A percentile compares a stretch with the other conserved stretches of the same genome.
phyloP scores from a whole-genome alignment of 345 rosid genomes.

The Durio zibethinus region DNA sequence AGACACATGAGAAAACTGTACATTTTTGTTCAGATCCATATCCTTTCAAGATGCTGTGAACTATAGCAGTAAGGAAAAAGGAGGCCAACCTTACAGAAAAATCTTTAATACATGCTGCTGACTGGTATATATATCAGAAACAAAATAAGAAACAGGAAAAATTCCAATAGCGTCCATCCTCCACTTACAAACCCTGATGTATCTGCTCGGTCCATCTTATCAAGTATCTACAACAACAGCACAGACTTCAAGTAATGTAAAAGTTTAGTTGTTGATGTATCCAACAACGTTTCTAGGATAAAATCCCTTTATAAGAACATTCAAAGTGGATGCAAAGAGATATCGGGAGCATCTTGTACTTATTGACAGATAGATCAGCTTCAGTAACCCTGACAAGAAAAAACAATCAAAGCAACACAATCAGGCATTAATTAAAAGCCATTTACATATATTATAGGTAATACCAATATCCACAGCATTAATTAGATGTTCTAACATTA shows the following conservation, averaged over 20 bases:
- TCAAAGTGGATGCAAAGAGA: slow-evolving; percentile 27
- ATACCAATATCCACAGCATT: not conserved
- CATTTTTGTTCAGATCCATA: slow-evolving; percentile 68
- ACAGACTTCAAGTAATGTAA: slow-evolving; percentile 8
- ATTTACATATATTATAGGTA: not conserved
- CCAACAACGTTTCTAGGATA: slow-evolving; percentile 57
- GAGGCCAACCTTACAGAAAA: slow-evolving; percentile 11
- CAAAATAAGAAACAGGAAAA: slow-evolving; percentile 20
- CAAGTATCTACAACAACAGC: slow-evolving; percentile 4
- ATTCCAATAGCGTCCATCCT: slow-evolving; percentile 40
- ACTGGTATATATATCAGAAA: slow-evolving; percentile 27
- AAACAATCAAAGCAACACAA: not conserved
- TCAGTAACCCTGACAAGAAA: slow-evolving; percentile 45
- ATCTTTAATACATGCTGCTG: slow-evolving; percentile 25
- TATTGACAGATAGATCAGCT: slow-evolving; percentile 22
- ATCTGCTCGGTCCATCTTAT: slow-evolving; percentile 77
- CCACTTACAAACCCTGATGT: slow-evolving; percentile 92
- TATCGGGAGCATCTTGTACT: slow-evolving; percentile 41
- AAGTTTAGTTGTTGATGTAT: slow-evolving; percentile 24
- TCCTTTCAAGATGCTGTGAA: slow-evolving; percentile 15
- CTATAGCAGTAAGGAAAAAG: slow-evolving; percentile 1
- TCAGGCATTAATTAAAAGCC: not conserved
- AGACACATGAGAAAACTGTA: slow-evolving; percentile 33
- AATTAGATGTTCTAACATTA: not conserved
- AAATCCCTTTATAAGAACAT: slow-evolving; percentile 42